phyloP scores from a whole-genome alignment of 495 filamentous ascomycete species.

The Aspergillus cristatus region DNA sequence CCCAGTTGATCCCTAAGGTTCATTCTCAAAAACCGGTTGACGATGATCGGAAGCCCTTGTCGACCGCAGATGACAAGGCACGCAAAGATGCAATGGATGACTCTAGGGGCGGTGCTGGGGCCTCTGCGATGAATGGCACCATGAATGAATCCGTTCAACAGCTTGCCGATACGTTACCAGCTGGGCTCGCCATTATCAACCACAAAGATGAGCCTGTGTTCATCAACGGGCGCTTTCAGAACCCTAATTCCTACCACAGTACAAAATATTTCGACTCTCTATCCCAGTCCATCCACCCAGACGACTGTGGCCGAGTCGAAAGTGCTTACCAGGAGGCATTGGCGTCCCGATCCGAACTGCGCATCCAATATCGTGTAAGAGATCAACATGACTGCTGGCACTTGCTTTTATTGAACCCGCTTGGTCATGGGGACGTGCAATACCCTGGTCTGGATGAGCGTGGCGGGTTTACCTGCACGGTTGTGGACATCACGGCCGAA shows the following conservation, averaged over 20 bases:
- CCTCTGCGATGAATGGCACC: too few species aligned
- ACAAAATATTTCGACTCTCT: constrained; percentile 9
- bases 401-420: constrained; percentile 9
- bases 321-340: constrained; percentile 6
- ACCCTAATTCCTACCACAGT: constrained; percentile 3
- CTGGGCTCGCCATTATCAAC: constrained; percentile 17
- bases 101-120: too few species aligned
- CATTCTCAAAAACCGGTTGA: not conserved
- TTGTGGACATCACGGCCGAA: constrained; percentile 35
- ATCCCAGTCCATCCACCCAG: constrained; percentile 11
- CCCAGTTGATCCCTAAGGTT: not conserved
- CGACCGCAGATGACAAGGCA: not conserved
- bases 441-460: constrained; percentile 1
- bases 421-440: constrained; percentile 4
- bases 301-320: constrained; percentile 12
- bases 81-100: too few species aligned
- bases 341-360: constrained; percentile 2
- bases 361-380: constrained; percentile 14
- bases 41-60: not conserved
- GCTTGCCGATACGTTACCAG: constrained; percentile 20
- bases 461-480: constrained; percentile 15
- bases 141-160: constrained; percentile 12
- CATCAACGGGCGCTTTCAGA: constrained; percentile 14
- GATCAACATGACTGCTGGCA: constrained; percentile 11
- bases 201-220: constrained; percentile 12